These are phyloP conservation scores for Blastocystis sp. DNA, from an alignment of 352 stramenopile species.

Conservation along the genomic window DNA sequence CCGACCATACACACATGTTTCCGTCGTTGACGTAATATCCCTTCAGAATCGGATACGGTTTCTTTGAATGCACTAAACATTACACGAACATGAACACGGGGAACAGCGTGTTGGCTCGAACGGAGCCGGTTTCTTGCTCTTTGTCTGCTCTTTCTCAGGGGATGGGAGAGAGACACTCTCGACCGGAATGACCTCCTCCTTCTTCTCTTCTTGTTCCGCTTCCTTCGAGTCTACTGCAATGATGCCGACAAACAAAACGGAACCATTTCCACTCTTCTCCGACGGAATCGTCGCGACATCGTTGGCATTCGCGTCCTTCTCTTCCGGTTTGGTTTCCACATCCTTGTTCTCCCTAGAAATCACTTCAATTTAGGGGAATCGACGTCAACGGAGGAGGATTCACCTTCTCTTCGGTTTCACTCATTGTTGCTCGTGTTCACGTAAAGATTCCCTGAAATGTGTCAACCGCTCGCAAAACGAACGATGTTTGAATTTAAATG, in stretches of 20 bases:
- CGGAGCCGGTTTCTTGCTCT: neutral
- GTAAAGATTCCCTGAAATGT: neutral
- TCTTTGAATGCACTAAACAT: neutral
- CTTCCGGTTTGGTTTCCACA: neutral
- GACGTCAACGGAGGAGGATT: neutral
- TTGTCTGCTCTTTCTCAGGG: neutral
- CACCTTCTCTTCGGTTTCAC: neutral
- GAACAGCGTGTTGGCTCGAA: too few species aligned
- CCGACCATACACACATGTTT: constrained; percentile 15
- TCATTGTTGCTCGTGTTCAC: neutral
- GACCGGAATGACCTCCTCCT: neutral
- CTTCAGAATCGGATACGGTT: constrained; percentile 13
- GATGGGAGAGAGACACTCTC: neutral
- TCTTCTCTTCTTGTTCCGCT: neutral
- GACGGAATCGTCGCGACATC: neutral
- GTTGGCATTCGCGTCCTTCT: neutral
- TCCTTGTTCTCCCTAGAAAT: neutral
- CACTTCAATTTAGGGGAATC: neutral
- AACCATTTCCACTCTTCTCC: neutral
- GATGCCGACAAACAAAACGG: neutral
- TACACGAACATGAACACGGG: too few species aligned
- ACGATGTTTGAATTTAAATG: constrained; percentile 26
- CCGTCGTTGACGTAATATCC: constrained; percentile 43
- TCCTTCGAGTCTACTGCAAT: neutral
- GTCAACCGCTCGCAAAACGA: neutral